Conservation (phyloP, 441 rosid species). For the Erodium moschatum region DNA sequence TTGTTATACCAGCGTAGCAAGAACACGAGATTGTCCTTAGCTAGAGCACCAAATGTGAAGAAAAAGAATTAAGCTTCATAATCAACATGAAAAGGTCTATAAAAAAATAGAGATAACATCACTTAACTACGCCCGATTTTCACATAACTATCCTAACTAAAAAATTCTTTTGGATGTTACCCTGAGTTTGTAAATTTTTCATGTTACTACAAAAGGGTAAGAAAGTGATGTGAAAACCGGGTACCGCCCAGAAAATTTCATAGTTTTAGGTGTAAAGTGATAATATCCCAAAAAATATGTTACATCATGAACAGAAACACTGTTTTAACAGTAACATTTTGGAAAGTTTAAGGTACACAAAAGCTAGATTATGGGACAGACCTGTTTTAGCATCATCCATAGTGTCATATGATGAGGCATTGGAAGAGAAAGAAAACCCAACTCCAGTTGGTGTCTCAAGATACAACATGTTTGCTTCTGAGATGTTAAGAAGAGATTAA, state of each 20-base stretch:
- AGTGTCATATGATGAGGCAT: slow-evolving; percentile 1
- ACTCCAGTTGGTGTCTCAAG: slow-evolving; percentile 16
- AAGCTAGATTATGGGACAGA: neutral
- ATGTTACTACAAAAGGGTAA: no score
- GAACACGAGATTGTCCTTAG: slow-evolving; percentile 17
- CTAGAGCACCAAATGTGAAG: slow-evolving; percentile 4
- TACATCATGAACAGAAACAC: neutral
- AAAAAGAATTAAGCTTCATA: neutral
- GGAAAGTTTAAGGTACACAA: neutral
- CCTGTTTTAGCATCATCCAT: slow-evolving; percentile 8
- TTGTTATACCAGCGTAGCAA: slow-evolving; percentile 13
- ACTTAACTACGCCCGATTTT: no score
- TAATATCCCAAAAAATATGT: no score
- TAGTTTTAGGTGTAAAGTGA: no score
- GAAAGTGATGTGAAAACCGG: no score
- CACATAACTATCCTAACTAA: no score
- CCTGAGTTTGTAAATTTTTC: no score
- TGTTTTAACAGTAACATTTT: neutral
- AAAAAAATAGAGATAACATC: no score
- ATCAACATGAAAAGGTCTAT: neutral
- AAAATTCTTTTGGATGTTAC: no score
- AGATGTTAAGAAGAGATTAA: slow-evolving; percentile 2
- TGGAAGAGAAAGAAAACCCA: neutral
- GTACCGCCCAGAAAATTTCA: no score
- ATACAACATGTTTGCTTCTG: slow-evolving; percentile 21